phyloP scores from a whole-genome alignment of 2,329 filamentous ascomycete species.

The Achaetomium macrosporum region DNA sequence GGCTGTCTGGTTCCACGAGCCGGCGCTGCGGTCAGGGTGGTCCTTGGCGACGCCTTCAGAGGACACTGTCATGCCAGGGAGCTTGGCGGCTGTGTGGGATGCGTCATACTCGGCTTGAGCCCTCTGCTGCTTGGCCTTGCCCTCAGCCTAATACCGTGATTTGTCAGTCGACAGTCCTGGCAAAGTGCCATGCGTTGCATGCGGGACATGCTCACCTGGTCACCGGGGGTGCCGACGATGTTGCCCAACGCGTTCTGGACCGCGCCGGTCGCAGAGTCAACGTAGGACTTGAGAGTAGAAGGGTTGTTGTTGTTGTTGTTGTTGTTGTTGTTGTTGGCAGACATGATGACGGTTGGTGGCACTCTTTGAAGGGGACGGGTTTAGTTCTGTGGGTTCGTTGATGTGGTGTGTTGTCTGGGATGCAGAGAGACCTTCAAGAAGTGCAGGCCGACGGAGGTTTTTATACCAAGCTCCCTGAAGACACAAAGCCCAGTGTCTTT shows the following conservation, averaged over 20 bases:
- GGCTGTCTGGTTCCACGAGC: conserved; percentile 83
- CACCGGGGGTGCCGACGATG: conserved; percentile 64
- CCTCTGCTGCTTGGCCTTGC: conserved; percentile 58
- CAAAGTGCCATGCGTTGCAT: conserved; percentile 1
- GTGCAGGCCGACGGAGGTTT: neutral
- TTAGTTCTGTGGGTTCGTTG: conserved; percentile 1
- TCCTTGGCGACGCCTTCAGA: conserved; percentile 67
- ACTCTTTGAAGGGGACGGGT: neutral
- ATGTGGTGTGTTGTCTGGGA: neutral
- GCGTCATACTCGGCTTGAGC: conserved; percentile 63
- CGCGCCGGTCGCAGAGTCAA: conserved; percentile 66
- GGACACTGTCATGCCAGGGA: conserved; percentile 66
- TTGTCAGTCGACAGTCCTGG: neutral
- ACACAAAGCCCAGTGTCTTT: neutral
- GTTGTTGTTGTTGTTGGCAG: conserved; percentile 33
- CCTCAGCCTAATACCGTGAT: conserved; percentile 39
- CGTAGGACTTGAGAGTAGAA: conserved; percentile 73
- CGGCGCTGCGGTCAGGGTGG: conserved; percentile 63
- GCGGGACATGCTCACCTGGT: conserved; percentile 41
- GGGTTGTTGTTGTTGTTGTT: conserved; percentile 43
- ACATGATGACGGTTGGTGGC: conserved; percentile 31
- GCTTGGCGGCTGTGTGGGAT: conserved; percentile 68
- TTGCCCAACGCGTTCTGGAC: conserved; percentile 67
- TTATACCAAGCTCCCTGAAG: neutral
- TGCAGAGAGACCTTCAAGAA: no score